These are phyloP conservation scores for Torulaspora indica DNA, from an alignment of 805 yeast species.

Conservation along the genomic window DNA sequence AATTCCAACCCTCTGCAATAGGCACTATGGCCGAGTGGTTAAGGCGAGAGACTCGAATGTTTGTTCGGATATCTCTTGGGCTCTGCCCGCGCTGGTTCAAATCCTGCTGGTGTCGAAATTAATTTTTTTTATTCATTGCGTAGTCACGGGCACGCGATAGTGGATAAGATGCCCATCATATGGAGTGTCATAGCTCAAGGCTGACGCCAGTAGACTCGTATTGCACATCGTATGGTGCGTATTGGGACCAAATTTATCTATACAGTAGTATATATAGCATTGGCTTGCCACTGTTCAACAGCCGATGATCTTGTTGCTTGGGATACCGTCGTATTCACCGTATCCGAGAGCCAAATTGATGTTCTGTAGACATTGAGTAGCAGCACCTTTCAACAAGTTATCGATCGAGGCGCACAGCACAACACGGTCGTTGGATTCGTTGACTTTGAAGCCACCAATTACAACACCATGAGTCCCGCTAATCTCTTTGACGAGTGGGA, in stretches of 20 bases:
- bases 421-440: constrained; percentile 80
- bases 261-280: background rate
- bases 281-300: background rate
- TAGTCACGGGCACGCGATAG: background rate
- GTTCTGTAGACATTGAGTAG: constrained; percentile 96
- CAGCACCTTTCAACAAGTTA: constrained; percentile 94
- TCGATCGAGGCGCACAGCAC: constrained; percentile 95
- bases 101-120: constrained; percentile 66
- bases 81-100: constrained; percentile 77
- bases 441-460: constrained; percentile 94
- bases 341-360: constrained; percentile 85
- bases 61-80: constrained; percentile 52
- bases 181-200: too few species aligned
- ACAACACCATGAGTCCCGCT: constrained; percentile 93
- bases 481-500: constrained; percentile 87
- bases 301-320: constrained; percentile 49
- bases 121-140: constrained; percentile 29
- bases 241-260: constrained; percentile 4
- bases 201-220: background rate
- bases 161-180: background rate
- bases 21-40: constrained; percentile 73
- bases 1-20: too few species aligned
- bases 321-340: constrained; percentile 94
- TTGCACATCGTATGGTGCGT: constrained; percentile 19
- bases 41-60: constrained; percentile 69